These are phyloP conservation scores for Santalum album DNA, from an alignment of 164 flowering plant genomes.

Conservation along the genomic window DNA sequence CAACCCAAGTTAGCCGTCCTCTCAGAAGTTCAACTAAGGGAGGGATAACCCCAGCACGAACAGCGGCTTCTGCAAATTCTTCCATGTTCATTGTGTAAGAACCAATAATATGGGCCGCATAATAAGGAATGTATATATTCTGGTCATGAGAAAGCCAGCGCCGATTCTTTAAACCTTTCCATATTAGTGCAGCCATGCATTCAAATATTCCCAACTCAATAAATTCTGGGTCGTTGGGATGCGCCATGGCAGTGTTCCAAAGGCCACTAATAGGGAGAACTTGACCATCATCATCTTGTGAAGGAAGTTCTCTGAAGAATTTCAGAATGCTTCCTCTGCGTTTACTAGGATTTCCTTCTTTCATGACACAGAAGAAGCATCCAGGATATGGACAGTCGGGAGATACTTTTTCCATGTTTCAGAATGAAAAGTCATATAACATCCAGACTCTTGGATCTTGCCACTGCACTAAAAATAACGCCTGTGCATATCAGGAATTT, in stretches of 20 bases:
- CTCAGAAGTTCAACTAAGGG: constrained; percentile 88
- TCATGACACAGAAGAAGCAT: constrained; percentile 98
- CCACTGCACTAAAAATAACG: constrained; percentile 10
- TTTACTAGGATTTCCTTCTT: constrained; percentile 89
- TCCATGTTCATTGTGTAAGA: constrained; percentile 99
- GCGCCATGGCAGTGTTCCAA: constrained; percentile 99
- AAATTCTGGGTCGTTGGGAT: constrained; percentile 98
- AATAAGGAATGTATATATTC: constrained; percentile 92
- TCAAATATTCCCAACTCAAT: constrained; percentile 91
- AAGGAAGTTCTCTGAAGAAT: constrained; percentile 92
- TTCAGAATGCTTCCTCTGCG: constrained; percentile 82
- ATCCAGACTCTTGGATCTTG: constrained; percentile 11
- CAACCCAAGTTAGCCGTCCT: constrained; percentile 97
- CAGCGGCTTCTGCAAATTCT: constrained; percentile 89
- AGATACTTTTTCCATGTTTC: constrained; percentile 65
- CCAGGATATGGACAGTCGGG: constrained; percentile 94
- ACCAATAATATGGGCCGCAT: constrained; percentile 97
- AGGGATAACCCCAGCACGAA: constrained; percentile 85
- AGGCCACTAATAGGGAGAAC: constrained; percentile 97
- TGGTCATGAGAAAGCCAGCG: constrained; percentile 97
- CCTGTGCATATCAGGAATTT: too few species aligned
- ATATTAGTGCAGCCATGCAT: constrained; percentile 93
- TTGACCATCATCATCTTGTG: constrained; percentile 96
- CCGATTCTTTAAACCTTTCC: constrained; percentile 90
- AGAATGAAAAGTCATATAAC: constrained; percentile 10